Percentiles rank a stretch among this genome's conserved stretches.
phyloP scores from a whole-genome alignment of 257 asterid genomes.

The Ligustrum vulgare region DNA sequence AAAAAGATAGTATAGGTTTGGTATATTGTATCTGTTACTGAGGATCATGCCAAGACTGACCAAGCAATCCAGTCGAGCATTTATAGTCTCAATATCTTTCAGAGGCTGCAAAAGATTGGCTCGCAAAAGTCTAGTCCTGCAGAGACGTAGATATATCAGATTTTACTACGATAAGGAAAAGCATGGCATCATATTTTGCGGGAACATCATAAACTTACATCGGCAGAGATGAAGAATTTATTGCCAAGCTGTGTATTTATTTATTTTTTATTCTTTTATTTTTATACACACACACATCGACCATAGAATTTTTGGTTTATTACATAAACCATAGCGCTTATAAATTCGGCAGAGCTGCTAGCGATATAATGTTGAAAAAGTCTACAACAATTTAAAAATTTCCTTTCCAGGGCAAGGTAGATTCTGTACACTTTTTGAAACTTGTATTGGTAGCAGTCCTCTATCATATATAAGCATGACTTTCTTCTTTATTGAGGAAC shows the following conservation, averaged over 20 bases:
- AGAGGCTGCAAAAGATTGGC: slow-evolving; percentile 98
- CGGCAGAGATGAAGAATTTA: slow-evolving; percentile 18
- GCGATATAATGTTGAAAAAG: neutral
- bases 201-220: slow-evolving; percentile 16
- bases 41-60: slow-evolving; percentile 40
- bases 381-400: neutral
- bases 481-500: neutral
- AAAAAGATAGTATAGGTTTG: neutral
- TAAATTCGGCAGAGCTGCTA: neutral
- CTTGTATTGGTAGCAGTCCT: slow-evolving; percentile 15
- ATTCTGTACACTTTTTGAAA: neutral
- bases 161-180: slow-evolving; percentile 6
- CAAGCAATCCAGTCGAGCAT: slow-evolving; percentile 93
- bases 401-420: slow-evolving; percentile 14
- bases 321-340: neutral
- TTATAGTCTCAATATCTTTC: slow-evolving; percentile 88
- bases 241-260: neutral
- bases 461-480: slow-evolving; percentile 11
- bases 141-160: slow-evolving; percentile 29
- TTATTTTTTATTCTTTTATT: neutral
- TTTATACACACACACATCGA: slow-evolving; percentile 1
- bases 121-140: slow-evolving; percentile 96
- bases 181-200: slow-evolving; percentile 25
- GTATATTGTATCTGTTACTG: neutral
- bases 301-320: slow-evolving; percentile 4